These are phyloP conservation scores for Rhizopus microsporus DNA, from an alignment of 371 early-diverging fungal genomes.

Conservation along the genomic window DNA sequence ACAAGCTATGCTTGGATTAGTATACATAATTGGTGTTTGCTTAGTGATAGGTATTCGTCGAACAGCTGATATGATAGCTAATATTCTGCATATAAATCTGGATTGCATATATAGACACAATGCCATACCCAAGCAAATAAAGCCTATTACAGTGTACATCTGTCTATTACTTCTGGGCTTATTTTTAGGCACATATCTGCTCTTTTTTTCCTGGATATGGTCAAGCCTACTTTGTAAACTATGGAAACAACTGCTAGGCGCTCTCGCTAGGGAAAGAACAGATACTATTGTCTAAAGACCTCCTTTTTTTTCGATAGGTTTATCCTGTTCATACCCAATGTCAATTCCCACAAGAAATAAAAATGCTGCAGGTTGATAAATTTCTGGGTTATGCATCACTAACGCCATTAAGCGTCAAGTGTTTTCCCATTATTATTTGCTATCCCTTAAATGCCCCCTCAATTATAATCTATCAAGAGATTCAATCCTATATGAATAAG, in stretches of 20 bases:
- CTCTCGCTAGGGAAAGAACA: not conserved
- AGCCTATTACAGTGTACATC: slow-evolving; percentile 5
- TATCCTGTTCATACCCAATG: too few species aligned
- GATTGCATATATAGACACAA: slow-evolving; percentile 9
- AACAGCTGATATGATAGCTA: slow-evolving; percentile 32
- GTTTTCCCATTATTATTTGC: not conserved
- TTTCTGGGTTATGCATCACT: slow-evolving; percentile 2
- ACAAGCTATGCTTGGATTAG: slow-evolving; percentile 40
- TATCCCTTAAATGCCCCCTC: not conserved
- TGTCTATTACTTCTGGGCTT: slow-evolving; percentile 28
- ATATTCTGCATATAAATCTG: slow-evolving; percentile 30
- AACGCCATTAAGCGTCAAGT: not conserved
- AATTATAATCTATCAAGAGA: not conserved
- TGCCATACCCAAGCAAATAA: slow-evolving; percentile 13
- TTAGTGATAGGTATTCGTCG: slow-evolving; percentile 35
- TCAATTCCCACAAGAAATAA: too few species aligned
- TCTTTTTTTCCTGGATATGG: slow-evolving; percentile 52
- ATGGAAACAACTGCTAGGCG: slow-evolving; percentile 24
- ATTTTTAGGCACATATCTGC: slow-evolving; percentile 33
- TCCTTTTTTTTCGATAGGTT: too few species aligned
- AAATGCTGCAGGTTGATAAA: not conserved
- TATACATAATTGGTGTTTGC: slow-evolving; percentile 39
- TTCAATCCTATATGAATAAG: too few species aligned
- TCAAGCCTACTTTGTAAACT: slow-evolving; percentile 36
- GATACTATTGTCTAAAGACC: not conserved